Conservation (phyloP, 352 stramenopile species). For the Phytophthora citrophthora region DNA sequence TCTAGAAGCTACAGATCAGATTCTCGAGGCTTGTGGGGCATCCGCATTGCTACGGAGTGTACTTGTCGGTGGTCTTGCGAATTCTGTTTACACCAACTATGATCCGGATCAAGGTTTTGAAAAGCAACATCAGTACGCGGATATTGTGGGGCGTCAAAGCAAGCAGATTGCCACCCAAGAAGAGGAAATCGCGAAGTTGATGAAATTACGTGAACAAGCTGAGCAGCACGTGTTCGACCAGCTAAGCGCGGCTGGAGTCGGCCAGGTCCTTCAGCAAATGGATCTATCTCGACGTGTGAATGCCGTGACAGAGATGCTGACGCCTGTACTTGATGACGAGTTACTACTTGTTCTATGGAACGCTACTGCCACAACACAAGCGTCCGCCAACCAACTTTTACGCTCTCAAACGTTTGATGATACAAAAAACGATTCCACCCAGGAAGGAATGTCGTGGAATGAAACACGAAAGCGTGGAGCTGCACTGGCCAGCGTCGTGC, state of each 20-base stretch:
- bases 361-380: conserved; percentile 46
- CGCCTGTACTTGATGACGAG: conserved; percentile 60
- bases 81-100: conserved; percentile 68
- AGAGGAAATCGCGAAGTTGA: conserved; percentile 24
- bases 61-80: conserved; percentile 59
- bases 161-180: conserved; percentile 31
- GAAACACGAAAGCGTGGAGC: conserved; percentile 47
- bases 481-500: conserved; percentile 50
- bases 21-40: conserved; percentile 41
- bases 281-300: conserved; percentile 32
- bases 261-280: conserved; percentile 44
- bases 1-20: conserved; percentile 53
- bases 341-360: conserved; percentile 74
- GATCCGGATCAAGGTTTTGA: conserved; percentile 43
- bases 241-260: conserved; percentile 28
- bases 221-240: conserved; percentile 39
- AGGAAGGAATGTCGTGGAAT: conserved; percentile 26
- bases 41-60: conserved; percentile 51
- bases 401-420: background rate
- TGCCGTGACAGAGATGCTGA: conserved; percentile 50
- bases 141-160: conserved; percentile 35
- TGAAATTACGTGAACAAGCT: conserved; percentile 25
- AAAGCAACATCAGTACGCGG: conserved; percentile 51
- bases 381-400: conserved; percentile 19
- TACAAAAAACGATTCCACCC: background rate